A percentile compares a stretch with the other conserved stretches of the same genome.
Evolutionary conservation across 2,329 filamentous ascomycete species (phyloP).

Genomic region (Fusarium sp.): DNA sequence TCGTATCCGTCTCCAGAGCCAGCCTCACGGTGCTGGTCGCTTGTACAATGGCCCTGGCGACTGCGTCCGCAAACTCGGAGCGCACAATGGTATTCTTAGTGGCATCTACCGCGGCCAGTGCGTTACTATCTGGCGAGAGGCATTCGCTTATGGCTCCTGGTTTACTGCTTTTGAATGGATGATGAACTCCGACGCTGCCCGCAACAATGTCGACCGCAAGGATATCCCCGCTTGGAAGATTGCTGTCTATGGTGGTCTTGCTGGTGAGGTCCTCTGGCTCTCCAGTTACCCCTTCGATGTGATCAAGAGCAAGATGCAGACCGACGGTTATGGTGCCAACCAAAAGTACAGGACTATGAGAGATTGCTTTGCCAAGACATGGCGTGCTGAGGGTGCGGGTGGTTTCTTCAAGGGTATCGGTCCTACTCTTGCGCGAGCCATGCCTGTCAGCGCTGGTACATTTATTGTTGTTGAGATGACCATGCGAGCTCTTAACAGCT

Average conservation of each 20-base stretch:
- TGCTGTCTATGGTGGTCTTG: slow-evolving; percentile 90
- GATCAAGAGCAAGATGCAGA: slow-evolving; percentile 99
- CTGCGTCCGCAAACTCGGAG: slow-evolving; percentile 86
- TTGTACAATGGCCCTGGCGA: slow-evolving; percentile 89
- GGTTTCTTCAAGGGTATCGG: slow-evolving; percentile 97
- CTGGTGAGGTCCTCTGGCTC: slow-evolving; percentile 94
- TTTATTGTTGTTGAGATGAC: slow-evolving; percentile 85
- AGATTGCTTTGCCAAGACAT: slow-evolving; percentile 89
- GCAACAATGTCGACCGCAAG: slow-evolving; percentile 79
- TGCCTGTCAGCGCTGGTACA: slow-evolving; percentile 98
- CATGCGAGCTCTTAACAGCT: slow-evolving; percentile 68
- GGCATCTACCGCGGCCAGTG: slow-evolving; percentile 89
- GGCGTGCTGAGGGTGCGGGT: slow-evolving; percentile 76
- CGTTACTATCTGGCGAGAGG: slow-evolving; percentile 89
- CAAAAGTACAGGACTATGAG: slow-evolving; percentile 85
- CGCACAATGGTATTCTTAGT: slow-evolving; percentile 70
- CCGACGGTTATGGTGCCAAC: slow-evolving; percentile 82
- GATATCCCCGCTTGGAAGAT: slow-evolving; percentile 87
- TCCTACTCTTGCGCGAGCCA: slow-evolving; percentile 90
- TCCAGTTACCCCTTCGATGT: slow-evolving; percentile 96
- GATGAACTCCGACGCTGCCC: slow-evolving; percentile 88
- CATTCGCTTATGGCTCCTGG: slow-evolving; percentile 95
- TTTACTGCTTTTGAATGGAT: slow-evolving; percentile 95
- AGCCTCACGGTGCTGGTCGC: slow-evolving; percentile 84
- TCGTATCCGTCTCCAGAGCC: slow-evolving; percentile 93